Evolutionary conservation across 2,329 filamentous ascomycete genomes (phyloP), one percentile per base, ranked within the genome.

Genomic region (Cladosporium sp.): DNA sequence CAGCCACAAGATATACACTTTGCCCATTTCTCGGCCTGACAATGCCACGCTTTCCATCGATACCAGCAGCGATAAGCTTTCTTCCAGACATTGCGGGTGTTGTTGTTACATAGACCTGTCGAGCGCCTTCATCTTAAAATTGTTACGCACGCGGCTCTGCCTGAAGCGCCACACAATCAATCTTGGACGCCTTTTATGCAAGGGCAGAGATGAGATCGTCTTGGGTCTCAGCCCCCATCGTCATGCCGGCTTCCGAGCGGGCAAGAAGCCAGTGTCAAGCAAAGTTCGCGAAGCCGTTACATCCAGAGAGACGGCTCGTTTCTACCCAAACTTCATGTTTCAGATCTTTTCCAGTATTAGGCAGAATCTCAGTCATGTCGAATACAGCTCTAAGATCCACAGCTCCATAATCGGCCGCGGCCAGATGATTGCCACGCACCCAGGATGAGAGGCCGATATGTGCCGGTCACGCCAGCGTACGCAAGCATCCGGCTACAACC

Each of bases 131-230:
- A 14, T 36, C 5, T 4, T 5, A 2, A 57, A 18, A 39, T 23
- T 34, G 32, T n/a, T 25, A 39, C 14, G 21, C 54, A 57, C 18
- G 54, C 54, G 54, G 54, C 54, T 57, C 28, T 57, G 30, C 21
- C 21, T 25, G n/a, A 25, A 13, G 16, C 54, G 54, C 54, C 54
- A 57, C 54, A 23, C 8, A 36, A 39, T 57, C 8, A 25, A 57
- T 57, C 28, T 3, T 14, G 32, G 16, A 39, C 54, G 54, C 54
- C 54, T 57, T 57, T 39, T 5, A 57, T 57, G 54, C 32, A 57
- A 57, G 54, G 54, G 32, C 30, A 39, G 54, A 57, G 54, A 57
- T 57, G 54, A 57, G 54, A 57, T 57, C 54, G 32, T 32, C 54
- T 5, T 53, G n/a, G 53, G 13, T 57, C 32, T n/a, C 54, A 57